These are phyloP conservation scores for Eremothecium cymbalariae DNA, from an alignment of 1,139 yeast species.

Conservation along the genomic window DNA sequence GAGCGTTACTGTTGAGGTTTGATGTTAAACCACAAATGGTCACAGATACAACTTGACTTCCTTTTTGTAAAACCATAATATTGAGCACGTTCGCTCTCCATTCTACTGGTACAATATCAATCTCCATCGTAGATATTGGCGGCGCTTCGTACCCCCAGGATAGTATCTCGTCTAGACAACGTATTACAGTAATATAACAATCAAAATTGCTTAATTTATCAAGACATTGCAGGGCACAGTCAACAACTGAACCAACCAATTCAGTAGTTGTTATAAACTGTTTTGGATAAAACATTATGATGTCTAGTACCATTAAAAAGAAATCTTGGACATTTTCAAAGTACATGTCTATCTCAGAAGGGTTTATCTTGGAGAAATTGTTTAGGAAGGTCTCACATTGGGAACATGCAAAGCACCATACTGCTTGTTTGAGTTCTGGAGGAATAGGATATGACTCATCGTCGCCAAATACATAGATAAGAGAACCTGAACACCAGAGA, in stretches of 20 bases:
- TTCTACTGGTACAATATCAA: conserved; percentile 45
- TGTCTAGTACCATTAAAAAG: conserved; percentile 73
- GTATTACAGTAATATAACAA: conserved; percentile 62
- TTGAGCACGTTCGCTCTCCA: conserved; percentile 44
- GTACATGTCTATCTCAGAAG: conserved; percentile 35
- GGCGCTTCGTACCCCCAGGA: conserved; percentile 80
- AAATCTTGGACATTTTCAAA: conserved; percentile 85
- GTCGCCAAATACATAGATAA: conserved; percentile 71
- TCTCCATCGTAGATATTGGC: conserved; percentile 58
- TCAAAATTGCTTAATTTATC: conserved; percentile 57
- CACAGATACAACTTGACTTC: conserved; percentile 47
- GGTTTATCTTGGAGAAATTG: conserved; percentile 27
- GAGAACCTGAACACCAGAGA: conserved; percentile 82
- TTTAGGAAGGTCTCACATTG: conserved; percentile 40
- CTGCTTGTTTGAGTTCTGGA: conserved; percentile 33
- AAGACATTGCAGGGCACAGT: conserved; percentile 48
- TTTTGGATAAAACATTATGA: conserved; percentile 70
- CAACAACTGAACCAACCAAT: conserved; percentile 49
- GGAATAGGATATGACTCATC: conserved; percentile 36
- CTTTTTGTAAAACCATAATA: conserved; percentile 41
- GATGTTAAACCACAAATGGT: conserved; percentile 62
- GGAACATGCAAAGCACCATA: conserved; percentile 44
- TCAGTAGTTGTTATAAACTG: conserved; percentile 51
- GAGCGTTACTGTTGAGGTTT: conserved; percentile 62
- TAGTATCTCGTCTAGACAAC: conserved; percentile 67